phyloP scores from a whole-genome alignment of 2,329 filamentous ascomycete genomes.

The Chaetomiaceae sp. region DNA sequence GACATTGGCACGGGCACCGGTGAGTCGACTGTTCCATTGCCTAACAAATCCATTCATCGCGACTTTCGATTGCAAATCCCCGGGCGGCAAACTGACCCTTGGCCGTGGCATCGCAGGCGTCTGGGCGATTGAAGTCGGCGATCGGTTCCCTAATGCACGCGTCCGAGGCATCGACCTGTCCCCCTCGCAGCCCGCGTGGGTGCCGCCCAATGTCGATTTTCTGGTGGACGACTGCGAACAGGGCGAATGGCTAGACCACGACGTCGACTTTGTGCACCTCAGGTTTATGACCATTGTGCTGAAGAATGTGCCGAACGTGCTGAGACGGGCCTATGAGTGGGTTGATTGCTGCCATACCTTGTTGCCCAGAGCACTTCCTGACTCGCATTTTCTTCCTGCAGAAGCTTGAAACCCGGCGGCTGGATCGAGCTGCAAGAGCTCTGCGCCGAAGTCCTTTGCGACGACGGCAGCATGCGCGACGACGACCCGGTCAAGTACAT shows the following conservation, averaged over 20 bases:
- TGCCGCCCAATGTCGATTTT: slow-evolving; percentile 39
- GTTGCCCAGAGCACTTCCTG: not conserved
- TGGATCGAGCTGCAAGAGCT: slow-evolving; percentile 32
- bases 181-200: slow-evolving; percentile 39
- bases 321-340: slow-evolving; percentile 37
- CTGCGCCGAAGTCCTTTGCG: slow-evolving; percentile 27
- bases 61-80: too few species aligned
- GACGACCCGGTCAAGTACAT: slow-evolving; percentile 28
- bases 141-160: slow-evolving; percentile 36
- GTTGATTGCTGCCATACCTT: slow-evolving; percentile 6
- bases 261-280: slow-evolving; percentile 32
- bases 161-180: slow-evolving; percentile 39
- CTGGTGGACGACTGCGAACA: slow-evolving; percentile 37
- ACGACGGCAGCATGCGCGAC: slow-evolving; percentile 22
- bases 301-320: slow-evolving; percentile 45
- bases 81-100: not conserved
- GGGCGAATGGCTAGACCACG: slow-evolving; percentile 28
- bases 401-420: slow-evolving; percentile 29
- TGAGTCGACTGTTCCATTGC: slow-evolving; percentile 17
- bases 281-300: slow-evolving; percentile 38
- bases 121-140: slow-evolving; percentile 30
- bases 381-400: not conserved
- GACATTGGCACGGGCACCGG: slow-evolving; percentile 39
- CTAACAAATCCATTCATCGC: too few species aligned
- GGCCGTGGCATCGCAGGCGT: not conserved